A percentile compares a stretch with the other conserved stretches of the same genome.
These are phyloP conservation scores for Septoria petroselini DNA, from an alignment of 2,329 filamentous ascomycete genomes.

Conservation along the genomic window DNA sequence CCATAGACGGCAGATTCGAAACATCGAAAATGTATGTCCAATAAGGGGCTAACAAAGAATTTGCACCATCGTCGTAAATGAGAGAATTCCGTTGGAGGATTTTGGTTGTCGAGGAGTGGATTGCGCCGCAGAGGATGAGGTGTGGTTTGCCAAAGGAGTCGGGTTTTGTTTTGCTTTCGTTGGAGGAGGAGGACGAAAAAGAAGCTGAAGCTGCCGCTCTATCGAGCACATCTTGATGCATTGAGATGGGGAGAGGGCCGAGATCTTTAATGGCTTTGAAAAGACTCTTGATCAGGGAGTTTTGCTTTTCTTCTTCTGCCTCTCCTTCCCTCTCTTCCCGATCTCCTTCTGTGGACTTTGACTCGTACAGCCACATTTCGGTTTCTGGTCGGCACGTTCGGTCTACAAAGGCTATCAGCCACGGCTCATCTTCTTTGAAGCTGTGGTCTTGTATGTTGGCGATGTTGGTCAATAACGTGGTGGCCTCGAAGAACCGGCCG, in stretches of 20 bases:
- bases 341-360: too few relatives aligned
- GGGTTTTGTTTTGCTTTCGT: conserved; percentile 26
- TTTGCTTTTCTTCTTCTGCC: conserved; percentile 6
- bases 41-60: too few relatives aligned
- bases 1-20: neutral
- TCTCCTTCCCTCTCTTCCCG: too few relatives aligned
- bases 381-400: conserved; percentile 60
- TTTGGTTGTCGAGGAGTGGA: conserved; percentile 31
- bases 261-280: conserved; percentile 16
- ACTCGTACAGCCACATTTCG: conserved; percentile 59
- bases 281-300: conserved; percentile 21
- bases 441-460: conserved; percentile 24
- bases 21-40: conserved; percentile 32
- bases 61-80: conserved; percentile 21
- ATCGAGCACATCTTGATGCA: conserved; percentile 18
- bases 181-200: conserved; percentile 14
- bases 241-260: conserved; percentile 9
- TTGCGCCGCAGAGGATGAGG: conserved; percentile 34
- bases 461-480: conserved; percentile 43
- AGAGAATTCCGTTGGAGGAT: conserved; percentile 28
- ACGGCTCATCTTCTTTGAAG: conserved; percentile 16
- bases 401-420: conserved; percentile 62
- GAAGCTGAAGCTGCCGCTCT: neutral
- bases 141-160: conserved; percentile 20
- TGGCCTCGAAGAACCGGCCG: conserved; percentile 44